Conservation (phyloP, 352 stramenopile species). For the Phytophthora aleatoria region DNA sequence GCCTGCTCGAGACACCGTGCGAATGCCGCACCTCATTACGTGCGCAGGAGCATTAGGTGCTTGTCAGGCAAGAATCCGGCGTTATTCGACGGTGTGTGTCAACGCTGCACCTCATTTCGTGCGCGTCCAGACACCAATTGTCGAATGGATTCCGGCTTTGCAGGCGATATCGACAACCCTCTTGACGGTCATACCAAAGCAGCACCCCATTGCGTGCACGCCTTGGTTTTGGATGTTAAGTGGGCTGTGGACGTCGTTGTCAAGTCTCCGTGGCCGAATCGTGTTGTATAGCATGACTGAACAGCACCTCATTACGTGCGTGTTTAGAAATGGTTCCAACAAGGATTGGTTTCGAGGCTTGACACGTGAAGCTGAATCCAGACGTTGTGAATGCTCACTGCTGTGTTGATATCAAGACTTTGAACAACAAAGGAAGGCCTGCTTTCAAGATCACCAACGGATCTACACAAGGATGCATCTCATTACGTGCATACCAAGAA, state of each 20-base stretch:
- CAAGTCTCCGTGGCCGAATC: slow-evolving; percentile 13
- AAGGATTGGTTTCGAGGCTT: slow-evolving; percentile 6
- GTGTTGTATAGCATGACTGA: slow-evolving; percentile 10
- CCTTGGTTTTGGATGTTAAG: slow-evolving; percentile 3
- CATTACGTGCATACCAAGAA: slow-evolving; percentile 5
- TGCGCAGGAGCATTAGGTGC: slow-evolving; percentile 4
- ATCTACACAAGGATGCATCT: slow-evolving; percentile 5
- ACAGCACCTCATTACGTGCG: slow-evolving; percentile 40
- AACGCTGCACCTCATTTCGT: slow-evolving; percentile 30
- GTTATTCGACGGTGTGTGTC: slow-evolving; percentile 6
- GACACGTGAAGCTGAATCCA: slow-evolving; percentile 7
- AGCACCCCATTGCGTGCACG: slow-evolving; percentile 33
- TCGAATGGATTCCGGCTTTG: slow-evolving; percentile 7
- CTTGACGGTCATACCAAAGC: slow-evolving; percentile 5
- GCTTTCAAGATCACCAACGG: neutral
- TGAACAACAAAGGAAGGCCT: neutral
- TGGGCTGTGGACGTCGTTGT: slow-evolving; percentile 5
- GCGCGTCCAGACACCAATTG: neutral
- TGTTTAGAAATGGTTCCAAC: slow-evolving; percentile 5
- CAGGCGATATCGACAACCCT: slow-evolving; percentile 1
- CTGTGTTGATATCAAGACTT: slow-evolving; percentile 2
- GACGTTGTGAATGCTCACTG: neutral
- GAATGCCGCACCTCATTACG: slow-evolving; percentile 33
- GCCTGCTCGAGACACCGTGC: neutral
- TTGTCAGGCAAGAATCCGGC: slow-evolving; percentile 1